Conservation (phyloP, 257 asterid genomes). For the Solanum verrucosum region DNA sequence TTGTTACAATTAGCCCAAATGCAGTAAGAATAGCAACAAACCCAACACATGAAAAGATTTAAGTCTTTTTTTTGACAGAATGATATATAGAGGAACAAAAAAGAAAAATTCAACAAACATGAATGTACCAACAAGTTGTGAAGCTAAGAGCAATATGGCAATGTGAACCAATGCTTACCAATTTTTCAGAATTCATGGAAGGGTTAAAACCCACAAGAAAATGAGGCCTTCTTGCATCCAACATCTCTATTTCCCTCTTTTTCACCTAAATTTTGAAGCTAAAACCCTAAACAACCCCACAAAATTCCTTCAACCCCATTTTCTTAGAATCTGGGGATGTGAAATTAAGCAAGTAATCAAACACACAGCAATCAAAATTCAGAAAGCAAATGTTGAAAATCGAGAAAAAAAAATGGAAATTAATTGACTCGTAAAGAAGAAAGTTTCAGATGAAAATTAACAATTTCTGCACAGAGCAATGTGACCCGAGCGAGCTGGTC, state of each 20-base stretch:
- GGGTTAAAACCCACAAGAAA: conserved; percentile 75
- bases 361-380: neutral
- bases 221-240: conserved; percentile 46
- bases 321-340: neutral
- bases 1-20: neutral
- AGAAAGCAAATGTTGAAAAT: neutral
- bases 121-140: neutral
- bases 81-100: neutral
- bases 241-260: conserved; percentile 26
- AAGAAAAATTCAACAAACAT: neutral
- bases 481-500: neutral
- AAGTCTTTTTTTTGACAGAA: neutral
- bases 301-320: neutral
- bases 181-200: conserved; percentile 39
- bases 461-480: neutral
- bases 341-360: neutral
- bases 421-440: neutral
- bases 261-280: neutral
- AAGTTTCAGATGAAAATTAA: neutral
- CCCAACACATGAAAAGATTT: neutral
- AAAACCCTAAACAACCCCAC: neutral
- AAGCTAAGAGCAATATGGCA: neutral
- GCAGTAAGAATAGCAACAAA: neutral
- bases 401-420: neutral
- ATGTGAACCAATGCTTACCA: conserved; percentile 36